Percentiles rank a stretch among this genome's conserved stretches.
Evolutionary conservation across 805 yeast species (phyloP).

Genomic region (Pichia kluyveri): DNA sequence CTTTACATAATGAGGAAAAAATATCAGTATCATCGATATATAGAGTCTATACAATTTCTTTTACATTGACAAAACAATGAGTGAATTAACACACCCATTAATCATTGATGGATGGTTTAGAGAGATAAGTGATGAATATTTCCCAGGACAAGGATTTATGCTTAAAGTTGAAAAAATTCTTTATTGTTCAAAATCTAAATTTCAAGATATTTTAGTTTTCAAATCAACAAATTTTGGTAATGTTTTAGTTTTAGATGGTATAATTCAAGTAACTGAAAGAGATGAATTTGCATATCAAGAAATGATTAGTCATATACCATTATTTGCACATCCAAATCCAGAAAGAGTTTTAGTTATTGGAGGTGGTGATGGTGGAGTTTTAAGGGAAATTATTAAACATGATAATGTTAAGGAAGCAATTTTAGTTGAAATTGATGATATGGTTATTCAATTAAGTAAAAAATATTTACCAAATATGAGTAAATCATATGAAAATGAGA

Average conservation of each 20-base stretch:
- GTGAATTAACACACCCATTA: conserved; percentile 33
- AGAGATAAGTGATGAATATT: conserved; percentile 59
- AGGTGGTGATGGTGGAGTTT: conserved; percentile 95
- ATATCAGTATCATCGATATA: no score
- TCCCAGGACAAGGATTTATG: conserved; percentile 84
- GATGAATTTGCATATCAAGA: conserved; percentile 95
- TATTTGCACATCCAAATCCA: conserved; percentile 71
- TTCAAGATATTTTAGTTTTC: conserved; percentile 78
- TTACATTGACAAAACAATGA: no score
- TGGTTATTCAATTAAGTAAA: conserved; percentile 64
- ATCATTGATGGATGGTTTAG: conserved; percentile 72
- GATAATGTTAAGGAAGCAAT: conserved; percentile 53
- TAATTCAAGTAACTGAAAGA: conserved; percentile 82
- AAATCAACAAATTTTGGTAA: conserved; percentile 72
- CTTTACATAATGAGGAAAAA: no score
- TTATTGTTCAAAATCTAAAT: conserved; percentile 58
- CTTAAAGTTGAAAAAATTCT: conserved; percentile 55
- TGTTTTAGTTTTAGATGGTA: conserved; percentile 83
- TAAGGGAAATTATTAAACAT: conserved; percentile 74
- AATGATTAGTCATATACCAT: conserved; percentile 76
- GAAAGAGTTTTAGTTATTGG: conserved; percentile 78
- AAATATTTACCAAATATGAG: conserved; percentile 76
- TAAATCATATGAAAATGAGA: conserved; percentile 49
- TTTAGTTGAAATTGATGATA: conserved; percentile 83
- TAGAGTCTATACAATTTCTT: no score